Evolutionary conservation across 345 rosid species (phyloP), one percentile per base, ranked within the genome.

Genomic region (Salix viminalis): DNA sequence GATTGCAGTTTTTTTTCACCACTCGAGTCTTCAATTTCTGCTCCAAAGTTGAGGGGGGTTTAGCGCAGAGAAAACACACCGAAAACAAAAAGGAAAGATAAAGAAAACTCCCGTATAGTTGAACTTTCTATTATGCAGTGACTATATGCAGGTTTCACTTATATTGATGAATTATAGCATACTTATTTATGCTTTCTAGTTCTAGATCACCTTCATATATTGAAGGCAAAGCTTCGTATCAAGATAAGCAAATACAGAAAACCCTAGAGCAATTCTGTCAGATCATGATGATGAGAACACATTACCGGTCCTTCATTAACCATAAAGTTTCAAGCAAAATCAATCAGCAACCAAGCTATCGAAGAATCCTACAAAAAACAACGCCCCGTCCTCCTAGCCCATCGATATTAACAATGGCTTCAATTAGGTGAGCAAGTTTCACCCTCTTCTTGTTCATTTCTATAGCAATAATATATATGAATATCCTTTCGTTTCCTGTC

Each of bases 1-100:
- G 85, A 65, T 76, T 72, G 76, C 83, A 75, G 52, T 56, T 76
- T 1, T 61, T 73, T 46, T 76, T 79, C 70, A 79, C 75, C 48
- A 70, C 78, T 6, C 54, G n/a, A 69, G 85, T 83, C 69, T 83
- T 79, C 73, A 79, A 44, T 70, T 41, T 52, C 85, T 83, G 83
- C 78, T 74, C 23, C 73, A 72, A 72, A 10, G 26, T 10, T 56
- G 7, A 44, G 21, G 28, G 23, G 30, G 42, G 58, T 46, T 58
- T 12, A 58, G 28, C 6, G 64, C 64, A n/a, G 64, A 58, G 28
- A 58, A 10, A 10, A 58, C 64, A n/a, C 4, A n/a, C 64, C 24
- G 28, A 24, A 23, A 58, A 24, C 1, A 58, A 23, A 58, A 58
- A 58, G 15, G 12, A 58, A 0, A 21, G 9, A 52, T 21, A 3